Evolutionary conservation across 768 basidiomycete species (phyloP), one percentile per base, ranked within the genome.

Genomic region (Boletus rubescentipes): DNA sequence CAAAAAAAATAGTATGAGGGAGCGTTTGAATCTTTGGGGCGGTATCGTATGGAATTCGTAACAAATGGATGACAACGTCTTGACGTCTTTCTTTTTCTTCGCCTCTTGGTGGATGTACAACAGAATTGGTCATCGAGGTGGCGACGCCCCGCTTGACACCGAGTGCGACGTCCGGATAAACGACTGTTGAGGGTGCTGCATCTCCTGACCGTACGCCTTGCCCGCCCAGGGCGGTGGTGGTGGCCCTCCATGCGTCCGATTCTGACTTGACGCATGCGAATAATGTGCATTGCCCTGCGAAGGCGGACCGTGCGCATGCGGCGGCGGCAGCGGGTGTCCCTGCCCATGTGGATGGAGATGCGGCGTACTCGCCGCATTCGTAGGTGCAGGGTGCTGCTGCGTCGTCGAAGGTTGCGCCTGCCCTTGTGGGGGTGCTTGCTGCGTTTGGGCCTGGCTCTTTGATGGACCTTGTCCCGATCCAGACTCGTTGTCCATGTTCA

Each of bases 161-260:
- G 75, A 71, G 38, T 78, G 78, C 39, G 78, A 75, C 32, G 75
- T 71, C 16, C 78, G 71, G 64, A 79, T 71, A 59, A 80, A 80
- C 20, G 78, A 78, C 53, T 79, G 79, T 30, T 78, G 77, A 39
- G 74, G 68, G 9, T 75, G 64, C 42, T 53, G 69, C 58, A 57
- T 53, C 15, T 67, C 62, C 6, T 59, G 57, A 12, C 54, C 49
- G 8, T 66, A 67, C 10, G 62, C 43, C 31, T 66, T 66, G 14
- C 62, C 57, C 26, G 46, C 51, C 66, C 66, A 67, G 2, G 65
- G 63, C 15, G 66, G 66, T 0, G 55, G 67, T 2, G 66, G 66
- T 20, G 66, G 61, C 4, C 53, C 60, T 9, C 59, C 53, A 44
- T 67, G 65, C 30, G 53, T 9, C 0, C 62, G 60, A 2, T 44